Evolutionary conservation across 257 asterid genomes (phyloP).

Genomic region (Coffea canephora): DNA sequence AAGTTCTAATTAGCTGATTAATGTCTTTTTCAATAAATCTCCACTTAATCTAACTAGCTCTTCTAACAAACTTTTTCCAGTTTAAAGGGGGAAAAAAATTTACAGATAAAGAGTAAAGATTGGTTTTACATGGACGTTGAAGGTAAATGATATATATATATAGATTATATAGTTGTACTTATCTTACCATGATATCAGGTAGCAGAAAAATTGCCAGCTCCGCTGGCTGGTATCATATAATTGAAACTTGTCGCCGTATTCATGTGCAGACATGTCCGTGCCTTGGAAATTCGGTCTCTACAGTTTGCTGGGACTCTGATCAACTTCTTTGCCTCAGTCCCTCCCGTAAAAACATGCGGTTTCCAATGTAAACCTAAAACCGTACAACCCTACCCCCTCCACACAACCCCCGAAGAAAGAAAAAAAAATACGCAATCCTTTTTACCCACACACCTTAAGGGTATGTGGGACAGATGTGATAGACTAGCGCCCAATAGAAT

Average conservation of each 20-base stretch:
- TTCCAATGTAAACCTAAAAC: neutral
- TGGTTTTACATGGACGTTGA: neutral
- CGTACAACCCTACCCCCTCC: neutral
- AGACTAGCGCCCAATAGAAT: neutral
- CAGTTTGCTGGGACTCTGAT: neutral
- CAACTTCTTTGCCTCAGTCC: neutral
- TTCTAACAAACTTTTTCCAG: too few species aligned
- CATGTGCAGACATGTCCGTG: constrained; percentile 7
- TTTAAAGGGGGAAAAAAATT: too few species aligned
- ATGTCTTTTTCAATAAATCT: neutral
- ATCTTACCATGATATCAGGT: neutral
- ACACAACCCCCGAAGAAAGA: too few species aligned
- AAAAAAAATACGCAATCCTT: neutral
- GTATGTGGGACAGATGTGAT: neutral
- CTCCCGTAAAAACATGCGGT: neutral
- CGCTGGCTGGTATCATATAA: neutral
- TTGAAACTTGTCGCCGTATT: constrained; percentile 7
- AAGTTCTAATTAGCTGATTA: neutral
- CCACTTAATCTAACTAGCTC: neutral
- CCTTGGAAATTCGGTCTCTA: neutral
- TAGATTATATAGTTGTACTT: too few species aligned
- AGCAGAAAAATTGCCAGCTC: neutral
- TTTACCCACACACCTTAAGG: neutral
- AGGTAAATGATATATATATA: neutral
- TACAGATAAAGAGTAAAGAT: neutral